A percentile compares a stretch with the other conserved stretches of the same genome.
Conservation (phyloP, 345 rosid genomes). For the Brassica carinata region DNA sequence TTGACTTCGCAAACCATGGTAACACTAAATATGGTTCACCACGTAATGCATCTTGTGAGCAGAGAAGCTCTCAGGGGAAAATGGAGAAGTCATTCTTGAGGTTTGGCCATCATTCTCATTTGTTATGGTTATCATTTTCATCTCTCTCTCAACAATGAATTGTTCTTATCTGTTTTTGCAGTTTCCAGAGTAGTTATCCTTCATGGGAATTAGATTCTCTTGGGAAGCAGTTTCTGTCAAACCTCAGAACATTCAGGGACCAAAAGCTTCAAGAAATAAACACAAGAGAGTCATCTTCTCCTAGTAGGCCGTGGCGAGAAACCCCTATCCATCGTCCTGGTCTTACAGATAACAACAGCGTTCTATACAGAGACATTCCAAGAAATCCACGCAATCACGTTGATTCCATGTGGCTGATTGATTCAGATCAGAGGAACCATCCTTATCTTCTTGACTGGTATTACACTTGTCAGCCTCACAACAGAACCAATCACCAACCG, state of each 20-base stretch:
- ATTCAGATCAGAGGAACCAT: conserved; percentile 67
- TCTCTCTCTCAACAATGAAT: conserved; percentile 3
- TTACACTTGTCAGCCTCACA: conserved; percentile 55
- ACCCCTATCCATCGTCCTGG: conserved; percentile 47
- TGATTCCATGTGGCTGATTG: conserved; percentile 71
- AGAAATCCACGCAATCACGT: conserved; percentile 45
- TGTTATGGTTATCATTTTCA: neutral
- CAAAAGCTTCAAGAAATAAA: conserved; percentile 60
- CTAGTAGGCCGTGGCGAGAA: conserved; percentile 51
- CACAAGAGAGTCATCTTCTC: conserved; percentile 46
- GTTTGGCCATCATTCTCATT: conserved; percentile 42
- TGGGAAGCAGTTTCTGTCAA: conserved; percentile 81
- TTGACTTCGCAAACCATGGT: conserved; percentile 86
- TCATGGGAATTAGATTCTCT: conserved; percentile 80
- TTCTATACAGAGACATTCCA: conserved; percentile 53
- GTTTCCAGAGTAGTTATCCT: conserved; percentile 87
- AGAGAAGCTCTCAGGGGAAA: conserved; percentile 96
- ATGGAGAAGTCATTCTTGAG: conserved; percentile 97
- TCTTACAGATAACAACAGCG: conserved; percentile 45
- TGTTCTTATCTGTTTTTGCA: conserved; percentile 44
- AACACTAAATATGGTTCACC: conserved; percentile 87
- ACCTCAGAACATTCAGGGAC: conserved; percentile 80
- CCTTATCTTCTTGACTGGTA: conserved; percentile 93
- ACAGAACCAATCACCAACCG: conserved; percentile 25
- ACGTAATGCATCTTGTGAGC: conserved; percentile 44